phyloP scores from a whole-genome alignment of 2,329 filamentous ascomycete genomes.

The Fusarium goolgardi region DNA sequence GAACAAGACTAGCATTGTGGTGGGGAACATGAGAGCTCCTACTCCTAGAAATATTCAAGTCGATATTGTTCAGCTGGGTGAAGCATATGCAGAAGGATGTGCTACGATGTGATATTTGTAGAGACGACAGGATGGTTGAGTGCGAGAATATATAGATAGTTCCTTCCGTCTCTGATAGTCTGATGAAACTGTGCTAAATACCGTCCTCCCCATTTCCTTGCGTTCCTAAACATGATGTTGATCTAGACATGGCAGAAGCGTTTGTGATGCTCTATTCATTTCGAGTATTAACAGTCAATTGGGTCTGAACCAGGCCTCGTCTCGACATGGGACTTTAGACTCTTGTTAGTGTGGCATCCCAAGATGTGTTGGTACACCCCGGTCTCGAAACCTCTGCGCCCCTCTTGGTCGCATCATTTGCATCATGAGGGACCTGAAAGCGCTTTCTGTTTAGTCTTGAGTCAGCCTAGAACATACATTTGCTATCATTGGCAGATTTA shows the following conservation, averaged over 20 bases:
- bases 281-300: too few relatives aligned
- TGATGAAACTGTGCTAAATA: neutral
- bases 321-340: neutral
- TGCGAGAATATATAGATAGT: neutral
- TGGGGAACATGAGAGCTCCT: too few relatives aligned
- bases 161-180: conserved; percentile 9
- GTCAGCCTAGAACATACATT: neutral
- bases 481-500: neutral
- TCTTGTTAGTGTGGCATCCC: neutral
- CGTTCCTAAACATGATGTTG: neutral
- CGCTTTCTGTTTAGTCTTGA: neutral
- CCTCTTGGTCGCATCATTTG: conserved; percentile 10
- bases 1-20: too few relatives aligned
- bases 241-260: neutral
- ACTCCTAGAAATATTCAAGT: too few relatives aligned
- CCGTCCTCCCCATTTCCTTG: neutral
- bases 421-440: conserved; percentile 16
- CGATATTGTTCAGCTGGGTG: conserved; percentile 15
- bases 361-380: conserved; percentile 21
- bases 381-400: conserved; percentile 34
- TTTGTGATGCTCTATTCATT: neutral
- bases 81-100: conserved; percentile 9
- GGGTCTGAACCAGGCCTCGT: neutral
- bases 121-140: neutral
- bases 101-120: conserved; percentile 1